phyloP scores from a whole-genome alignment of 2,329 filamentous ascomycete species.

The Neofusicoccum umdonicola region DNA sequence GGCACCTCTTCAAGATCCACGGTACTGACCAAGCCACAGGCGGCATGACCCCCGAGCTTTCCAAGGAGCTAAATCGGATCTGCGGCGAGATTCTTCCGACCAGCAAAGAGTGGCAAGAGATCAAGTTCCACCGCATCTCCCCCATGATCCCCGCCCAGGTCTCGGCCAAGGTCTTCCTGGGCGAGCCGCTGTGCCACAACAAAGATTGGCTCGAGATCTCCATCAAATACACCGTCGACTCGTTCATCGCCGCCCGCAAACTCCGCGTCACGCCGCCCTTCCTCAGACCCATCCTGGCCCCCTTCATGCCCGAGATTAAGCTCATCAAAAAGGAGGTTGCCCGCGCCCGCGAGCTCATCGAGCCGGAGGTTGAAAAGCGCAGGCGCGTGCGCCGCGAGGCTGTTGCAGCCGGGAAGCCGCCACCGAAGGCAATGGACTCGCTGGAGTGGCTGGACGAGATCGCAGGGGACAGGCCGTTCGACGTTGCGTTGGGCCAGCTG shows the following conservation, averaged over 20 bases:
- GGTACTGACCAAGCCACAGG: not conserved
- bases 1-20: not conserved
- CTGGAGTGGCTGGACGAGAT: slow-evolving; percentile 26
- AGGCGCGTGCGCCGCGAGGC: slow-evolving; percentile 7
- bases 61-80: not conserved
- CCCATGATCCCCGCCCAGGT: slow-evolving; percentile 38
- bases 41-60: not conserved
- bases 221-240: slow-evolving; percentile 36
- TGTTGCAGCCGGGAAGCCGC: slow-evolving; percentile 20
- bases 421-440: slow-evolving; percentile 26
- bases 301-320: slow-evolving; percentile 34
- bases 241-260: slow-evolving; percentile 32
- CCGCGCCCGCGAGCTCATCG: slow-evolving; percentile 34
- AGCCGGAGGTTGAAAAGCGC: slow-evolving; percentile 33
- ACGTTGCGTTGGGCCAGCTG: slow-evolving; percentile 19
- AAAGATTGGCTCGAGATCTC: slow-evolving; percentile 39
- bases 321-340: slow-evolving; percentile 30
- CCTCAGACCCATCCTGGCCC: slow-evolving; percentile 34
- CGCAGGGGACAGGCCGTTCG: slow-evolving; percentile 19
- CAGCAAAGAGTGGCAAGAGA: slow-evolving; percentile 17
- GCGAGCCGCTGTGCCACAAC: slow-evolving; percentile 37
- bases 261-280: slow-evolving; percentile 36
- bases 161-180: slow-evolving; percentile 34
- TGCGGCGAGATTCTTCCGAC: slow-evolving; percentile 10
- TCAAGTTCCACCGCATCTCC: slow-evolving; percentile 32